Evolutionary conservation across 805 yeast species (phyloP).

Genomic region (Torulaspora microellipsoides): DNA sequence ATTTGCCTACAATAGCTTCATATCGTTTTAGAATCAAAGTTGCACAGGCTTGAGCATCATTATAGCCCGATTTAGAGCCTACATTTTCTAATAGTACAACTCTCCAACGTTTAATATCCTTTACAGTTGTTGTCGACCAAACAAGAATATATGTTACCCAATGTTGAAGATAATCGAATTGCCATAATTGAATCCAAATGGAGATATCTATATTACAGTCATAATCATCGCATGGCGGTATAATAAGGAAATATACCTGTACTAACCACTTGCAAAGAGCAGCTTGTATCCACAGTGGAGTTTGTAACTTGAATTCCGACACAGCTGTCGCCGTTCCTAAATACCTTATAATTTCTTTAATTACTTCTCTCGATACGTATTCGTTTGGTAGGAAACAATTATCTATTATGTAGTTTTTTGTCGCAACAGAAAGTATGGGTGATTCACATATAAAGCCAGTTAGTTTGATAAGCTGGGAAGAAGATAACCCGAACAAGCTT

Average conservation of each 20-base stretch:
- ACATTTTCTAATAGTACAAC: conserved; percentile 23
- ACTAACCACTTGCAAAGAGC: conserved; percentile 36
- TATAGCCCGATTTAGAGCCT: conserved; percentile 23
- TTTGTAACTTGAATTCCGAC: conserved; percentile 18
- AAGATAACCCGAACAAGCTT: conserved; percentile 20
- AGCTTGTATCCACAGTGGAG: conserved; percentile 25
- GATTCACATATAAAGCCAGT: conserved; percentile 21
- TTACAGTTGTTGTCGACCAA: conserved; percentile 27
- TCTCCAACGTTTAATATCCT: conserved; percentile 32
- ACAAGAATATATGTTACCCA: conserved; percentile 35
- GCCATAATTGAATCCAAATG: conserved; percentile 34
- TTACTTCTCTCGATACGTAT: conserved; percentile 22
- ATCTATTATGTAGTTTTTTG: conserved; percentile 25
- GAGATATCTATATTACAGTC: conserved; percentile 17
- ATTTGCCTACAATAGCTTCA: conserved; percentile 14
- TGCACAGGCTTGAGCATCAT: conserved; percentile 18
- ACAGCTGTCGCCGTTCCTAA: conserved; percentile 30
- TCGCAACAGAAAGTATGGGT: conserved; percentile 11
- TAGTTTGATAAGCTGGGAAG: conserved; percentile 13
- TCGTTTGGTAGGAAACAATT: conserved; percentile 31
- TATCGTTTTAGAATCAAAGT: conserved; percentile 23
- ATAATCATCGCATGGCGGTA: conserved; percentile 14
- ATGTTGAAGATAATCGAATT: conserved; percentile 35
- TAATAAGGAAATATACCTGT: conserved; percentile 25
- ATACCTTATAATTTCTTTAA: conserved; percentile 27